Conservation (phyloP, 441 rosid genomes). For the Aquilaria agallochum region DNA sequence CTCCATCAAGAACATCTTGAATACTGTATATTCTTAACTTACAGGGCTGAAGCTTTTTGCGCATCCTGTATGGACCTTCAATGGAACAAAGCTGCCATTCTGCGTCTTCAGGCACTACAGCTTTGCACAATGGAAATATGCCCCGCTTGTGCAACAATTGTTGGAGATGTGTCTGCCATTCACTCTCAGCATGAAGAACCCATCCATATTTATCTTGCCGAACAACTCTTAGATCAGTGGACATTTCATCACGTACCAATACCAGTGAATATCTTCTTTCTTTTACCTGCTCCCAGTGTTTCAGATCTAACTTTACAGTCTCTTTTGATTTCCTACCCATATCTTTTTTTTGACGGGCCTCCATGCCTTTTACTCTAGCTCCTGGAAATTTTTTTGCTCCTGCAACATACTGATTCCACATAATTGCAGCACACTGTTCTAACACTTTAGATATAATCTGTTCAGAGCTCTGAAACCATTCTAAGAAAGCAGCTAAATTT, state of each 20-base stretch:
- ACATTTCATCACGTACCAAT: slow-evolving; percentile 87
- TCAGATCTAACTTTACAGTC: slow-evolving; percentile 63
- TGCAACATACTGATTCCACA: slow-evolving; percentile 93
- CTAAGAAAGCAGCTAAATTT: slow-evolving; percentile 60
- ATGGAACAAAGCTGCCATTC: slow-evolving; percentile 99
- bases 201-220: slow-evolving; percentile 99
- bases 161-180: slow-evolving; percentile 95
- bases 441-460: slow-evolving; percentile 67
- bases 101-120: slow-evolving; percentile 53
- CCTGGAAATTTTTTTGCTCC: slow-evolving; percentile 96
- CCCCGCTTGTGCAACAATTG: slow-evolving; percentile 98
- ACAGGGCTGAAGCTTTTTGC: slow-evolving; percentile 90
- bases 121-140: slow-evolving; percentile 73
- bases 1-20: slow-evolving; percentile 73
- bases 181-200: slow-evolving; percentile 99
- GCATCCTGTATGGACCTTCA: slow-evolving; percentile 99
- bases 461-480: slow-evolving; percentile 82
- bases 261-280: slow-evolving; percentile 93
- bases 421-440: slow-evolving; percentile 93
- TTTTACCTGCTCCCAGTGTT: slow-evolving; percentile 89
- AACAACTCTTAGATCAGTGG: slow-evolving; percentile 96
- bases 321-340: slow-evolving; percentile 86
- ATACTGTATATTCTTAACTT: slow-evolving; percentile 74
- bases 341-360: slow-evolving; percentile 87
- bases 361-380: slow-evolving; percentile 85